A percentile compares a stretch with the other conserved stretches of the same genome.
These are phyloP conservation scores for Penicillium daleae DNA, from an alignment of 495 filamentous ascomycete genomes.

Conservation along the genomic window DNA sequence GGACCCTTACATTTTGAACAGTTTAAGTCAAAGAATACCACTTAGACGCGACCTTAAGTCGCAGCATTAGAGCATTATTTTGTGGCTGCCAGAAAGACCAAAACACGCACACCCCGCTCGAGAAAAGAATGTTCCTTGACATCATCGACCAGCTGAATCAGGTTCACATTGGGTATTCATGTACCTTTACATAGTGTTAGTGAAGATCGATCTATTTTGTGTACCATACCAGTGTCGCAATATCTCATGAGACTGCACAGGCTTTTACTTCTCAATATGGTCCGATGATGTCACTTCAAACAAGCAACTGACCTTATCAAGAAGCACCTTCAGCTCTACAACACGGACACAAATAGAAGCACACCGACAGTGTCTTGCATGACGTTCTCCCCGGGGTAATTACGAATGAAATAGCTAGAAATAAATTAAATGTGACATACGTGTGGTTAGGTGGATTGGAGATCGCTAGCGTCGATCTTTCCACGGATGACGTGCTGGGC, in stretches of 20 bases:
- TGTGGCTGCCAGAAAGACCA: too few relatives aligned
- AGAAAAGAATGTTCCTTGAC: not conserved
- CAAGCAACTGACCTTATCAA: not conserved
- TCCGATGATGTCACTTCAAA: conserved; percentile 4
- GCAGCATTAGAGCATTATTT: too few relatives aligned
- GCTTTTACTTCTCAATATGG: not conserved
- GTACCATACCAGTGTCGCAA: not conserved
- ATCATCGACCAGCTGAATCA: not conserved
- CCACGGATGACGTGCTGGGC: conserved; percentile 29
- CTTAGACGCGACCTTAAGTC: too few relatives aligned
- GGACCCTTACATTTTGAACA: too few relatives aligned
- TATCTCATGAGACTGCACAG: not conserved
- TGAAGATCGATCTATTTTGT: not conserved
- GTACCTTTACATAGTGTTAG: not conserved
- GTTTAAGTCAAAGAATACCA: too few relatives aligned
- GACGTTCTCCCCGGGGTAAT: conserved; percentile 1
- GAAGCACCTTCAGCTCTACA: not conserved
- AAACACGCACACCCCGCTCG: not conserved
- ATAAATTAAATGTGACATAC: not conserved
- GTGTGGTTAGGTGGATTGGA: not conserved
- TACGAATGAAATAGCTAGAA: not conserved
- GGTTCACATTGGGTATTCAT: not conserved
- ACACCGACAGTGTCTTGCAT: not conserved
- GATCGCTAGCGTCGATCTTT: conserved; percentile 34
- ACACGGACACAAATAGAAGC: not conserved